Base-by-base conservation (phyloP, 129 eudicot genomes). In the Pseudognaphalium luteoalbum region DNA sequence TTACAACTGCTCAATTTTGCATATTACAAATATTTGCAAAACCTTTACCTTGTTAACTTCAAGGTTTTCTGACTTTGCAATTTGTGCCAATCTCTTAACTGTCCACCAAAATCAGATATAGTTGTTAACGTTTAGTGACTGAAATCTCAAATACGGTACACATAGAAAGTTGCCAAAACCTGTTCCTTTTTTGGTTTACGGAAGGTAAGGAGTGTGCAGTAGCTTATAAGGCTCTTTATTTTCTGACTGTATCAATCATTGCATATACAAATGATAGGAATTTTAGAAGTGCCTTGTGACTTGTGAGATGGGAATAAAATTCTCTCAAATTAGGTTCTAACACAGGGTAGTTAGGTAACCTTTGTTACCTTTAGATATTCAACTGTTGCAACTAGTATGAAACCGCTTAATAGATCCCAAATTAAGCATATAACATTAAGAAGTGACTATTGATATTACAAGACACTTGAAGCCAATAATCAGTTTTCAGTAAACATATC, bases 131-230 rank as follows among this genome's bases (percentile, higher is more conserved):
- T 65, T 16, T n/a, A 5, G 52, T 62, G 66, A 15, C 37, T 33
- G 22, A 51, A 22, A 63, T 71, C 66, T 62, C 21, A 22, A 47
- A 44, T 62, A 76, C 17, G 21, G 16, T 12, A 78, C 21, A 39
- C 57, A 59, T 68, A 42, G 19, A 4, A 61, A 7, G 42, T 61
- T 17, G 56, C 12, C 11, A 61, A 61, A 20, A 93, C 98, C 98
- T 93, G 99, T 83, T 91, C 96, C 81, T 94, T 94, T 84, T 97
- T 94, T 42, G 99, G 99, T 84, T 91, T 94, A 63, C 91, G 91
- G 82, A 84, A 94, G 86, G 71, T 86, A 44, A 91, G 89, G 39
- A 76, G 88, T 71, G 84, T 68, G 81, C 99, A 94, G 85, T 91
- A 83, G 80, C 87, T 91, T 74, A 89, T 83, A 57, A 94, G 90